Evolutionary conservation across 129 eudicot genomes (phyloP).

Genomic region (Flaveria sonorensis): DNA sequence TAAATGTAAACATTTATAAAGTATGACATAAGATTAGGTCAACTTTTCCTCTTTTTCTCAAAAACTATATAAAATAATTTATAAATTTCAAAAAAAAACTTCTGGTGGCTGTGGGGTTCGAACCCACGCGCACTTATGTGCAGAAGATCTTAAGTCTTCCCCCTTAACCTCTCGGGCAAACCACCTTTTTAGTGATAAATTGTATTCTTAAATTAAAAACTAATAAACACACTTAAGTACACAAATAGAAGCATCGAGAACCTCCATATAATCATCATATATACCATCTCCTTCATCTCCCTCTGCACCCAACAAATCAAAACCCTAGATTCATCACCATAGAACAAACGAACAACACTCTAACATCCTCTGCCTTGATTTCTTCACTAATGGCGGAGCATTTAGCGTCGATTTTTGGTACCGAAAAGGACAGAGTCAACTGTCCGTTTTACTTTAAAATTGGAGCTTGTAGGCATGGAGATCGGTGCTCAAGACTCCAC

Average conservation of each 20-base stretch:
- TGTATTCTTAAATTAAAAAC: too few relatives aligned
- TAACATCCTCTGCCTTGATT: neutral
- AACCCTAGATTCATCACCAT: slow-evolving; percentile 23
- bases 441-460: slow-evolving; percentile 80
- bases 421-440: slow-evolving; percentile 80
- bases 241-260: slow-evolving; percentile 36
- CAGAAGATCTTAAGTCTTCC: slow-evolving; percentile 96
- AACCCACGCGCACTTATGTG: slow-evolving; percentile 99
- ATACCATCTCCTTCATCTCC: neutral
- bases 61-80: too few relatives aligned
- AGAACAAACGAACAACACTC: neutral
- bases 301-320: neutral
- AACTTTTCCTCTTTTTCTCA: too few relatives aligned
- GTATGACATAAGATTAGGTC: too few relatives aligned
- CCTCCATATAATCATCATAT: neutral
- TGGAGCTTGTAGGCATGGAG: slow-evolving; percentile 82
- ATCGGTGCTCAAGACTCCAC: slow-evolving; percentile 79
- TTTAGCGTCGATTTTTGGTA: slow-evolving; percentile 72
- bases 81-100: too few relatives aligned
- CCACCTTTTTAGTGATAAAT: slow-evolving; percentile 36
- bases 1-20: too few relatives aligned
- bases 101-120: slow-evolving; percentile 96
- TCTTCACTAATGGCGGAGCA: slow-evolving; percentile 65
- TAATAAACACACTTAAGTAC: too few relatives aligned
- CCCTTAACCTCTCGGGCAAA: slow-evolving; percentile 99